These are phyloP conservation scores for Penicillium sp. DNA, from an alignment of 2,329 filamentous ascomycete genomes.

Conservation along the genomic window DNA sequence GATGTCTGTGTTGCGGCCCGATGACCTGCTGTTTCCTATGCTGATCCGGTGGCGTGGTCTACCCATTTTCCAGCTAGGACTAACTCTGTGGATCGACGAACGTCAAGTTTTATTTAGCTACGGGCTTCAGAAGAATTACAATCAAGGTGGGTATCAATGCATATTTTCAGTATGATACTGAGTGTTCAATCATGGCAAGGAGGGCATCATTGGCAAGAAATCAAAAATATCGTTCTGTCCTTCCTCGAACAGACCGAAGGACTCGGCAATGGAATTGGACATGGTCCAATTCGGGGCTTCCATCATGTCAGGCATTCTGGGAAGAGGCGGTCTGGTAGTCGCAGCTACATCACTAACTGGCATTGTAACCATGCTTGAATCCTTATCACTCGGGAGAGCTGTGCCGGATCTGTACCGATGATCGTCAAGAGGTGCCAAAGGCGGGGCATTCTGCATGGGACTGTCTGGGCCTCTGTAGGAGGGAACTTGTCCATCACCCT, in stretches of 20 bases:
- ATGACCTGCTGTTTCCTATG: neutral
- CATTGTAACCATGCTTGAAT: slow-evolving; percentile 15
- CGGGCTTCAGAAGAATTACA: neutral
- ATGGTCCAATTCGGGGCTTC: slow-evolving; percentile 37
- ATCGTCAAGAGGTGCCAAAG: slow-evolving; percentile 18
- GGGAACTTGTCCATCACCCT: slow-evolving; percentile 13
- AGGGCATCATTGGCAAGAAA: slow-evolving; percentile 36
- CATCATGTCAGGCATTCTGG: slow-evolving; percentile 29
- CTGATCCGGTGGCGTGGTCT: neutral
- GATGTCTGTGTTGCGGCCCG: slow-evolving; percentile 11
- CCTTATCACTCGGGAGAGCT: slow-evolving; percentile 19
- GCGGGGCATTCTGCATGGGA: slow-evolving; percentile 17
- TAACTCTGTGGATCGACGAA: slow-evolving; percentile 1
- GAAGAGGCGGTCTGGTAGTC: slow-evolving; percentile 22
- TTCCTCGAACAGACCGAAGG: slow-evolving; percentile 37
- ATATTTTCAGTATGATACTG: neutral
- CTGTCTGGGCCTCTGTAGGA: slow-evolving; percentile 16
- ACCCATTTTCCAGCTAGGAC: slow-evolving; percentile 1
- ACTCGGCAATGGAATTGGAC: slow-evolving; percentile 37
- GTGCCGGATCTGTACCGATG: slow-evolving; percentile 19
- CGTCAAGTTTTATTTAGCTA: neutral
- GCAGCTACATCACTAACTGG: slow-evolving; percentile 18
- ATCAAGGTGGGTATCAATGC: neutral
- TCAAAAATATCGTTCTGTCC: slow-evolving; percentile 39
- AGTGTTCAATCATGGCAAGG: slow-evolving; percentile 23